Base-by-base conservation (phyloP, 1,139 yeast species). In the Yamadazyma aaseri region DNA sequence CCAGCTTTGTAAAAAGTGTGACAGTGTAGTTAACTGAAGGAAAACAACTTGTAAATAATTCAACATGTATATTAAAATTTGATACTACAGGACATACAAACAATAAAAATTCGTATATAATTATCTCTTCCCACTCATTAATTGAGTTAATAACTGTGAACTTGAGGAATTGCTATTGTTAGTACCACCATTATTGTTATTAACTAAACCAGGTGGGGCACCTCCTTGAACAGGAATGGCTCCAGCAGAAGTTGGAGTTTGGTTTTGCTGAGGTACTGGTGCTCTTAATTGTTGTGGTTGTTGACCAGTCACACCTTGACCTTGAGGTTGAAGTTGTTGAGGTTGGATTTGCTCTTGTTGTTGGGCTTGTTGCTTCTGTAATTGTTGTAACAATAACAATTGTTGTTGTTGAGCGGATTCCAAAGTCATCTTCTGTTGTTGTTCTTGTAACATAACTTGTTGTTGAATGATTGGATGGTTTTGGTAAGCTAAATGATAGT, bases 1-100 rank as follows among this genome's bases (percentile, higher is more conserved):
- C 11, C 53, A 54, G 2, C 64, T 90, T 20, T 92, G 98, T 55
- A 39, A 40, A 0, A 75, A 94, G 46, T 90, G 97, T 60, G 76
- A 73, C 7, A 34, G 43, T 0, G 71, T 63, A 13, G 47, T 49
- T 12, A 28, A 36, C 4, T 21, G 16, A 6, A 11, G n/a, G 12
- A 14, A 11, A 17, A 13, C 17, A 28, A 12, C 22, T 14, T 42
- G 44, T 38, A 40, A 40, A 38, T 40, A 40, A 27, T 27, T n/a
- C 20, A 27, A 6, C 15, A 27, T 16, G 15, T 14, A 17, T 21
- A 21, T 22, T n/a, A n/a, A n/a, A n/a, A n/a, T n/a, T n/a, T n/a
- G n/a, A n/a, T n/a, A n/a, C n/a, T n/a, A n/a, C n/a, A n/a, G n/a
- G n/a, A n/a, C n/a, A n/a, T n/a, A n/a, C n/a, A n/a, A n/a, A n/a